Evolutionary conservation across 345 rosid genomes (phyloP).

Genomic region (Gynandropsis gynandra): DNA sequence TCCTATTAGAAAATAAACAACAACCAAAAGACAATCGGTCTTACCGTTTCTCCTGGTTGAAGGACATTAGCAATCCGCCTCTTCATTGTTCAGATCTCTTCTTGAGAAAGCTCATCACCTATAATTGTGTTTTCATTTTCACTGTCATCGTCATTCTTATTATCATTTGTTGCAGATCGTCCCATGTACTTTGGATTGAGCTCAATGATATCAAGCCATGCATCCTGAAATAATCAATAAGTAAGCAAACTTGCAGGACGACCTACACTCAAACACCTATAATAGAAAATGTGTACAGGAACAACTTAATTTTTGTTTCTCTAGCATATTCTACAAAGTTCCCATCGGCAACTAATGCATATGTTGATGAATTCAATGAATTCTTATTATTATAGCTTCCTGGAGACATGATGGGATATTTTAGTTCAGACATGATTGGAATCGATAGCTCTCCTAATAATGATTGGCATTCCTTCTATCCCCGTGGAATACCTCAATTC

Average conservation of each 20-base stretch:
- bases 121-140: constrained; percentile 30
- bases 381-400: too few relatives aligned
- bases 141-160: constrained; percentile 30
- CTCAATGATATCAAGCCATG: constrained; percentile 92
- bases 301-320: constrained; percentile 79
- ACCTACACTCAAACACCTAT: background rate
- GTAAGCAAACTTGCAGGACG: constrained; percentile 17
- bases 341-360: constrained; percentile 62
- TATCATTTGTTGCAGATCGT: constrained; percentile 25
- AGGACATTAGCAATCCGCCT: constrained; percentile 81
- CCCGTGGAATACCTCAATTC: too few relatives aligned
- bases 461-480: too few relatives aligned
- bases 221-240: constrained; percentile 57
- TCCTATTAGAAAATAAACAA: background rate
- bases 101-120: constrained; percentile 64
- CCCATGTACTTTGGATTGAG: constrained; percentile 44
- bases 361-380: too few relatives aligned
- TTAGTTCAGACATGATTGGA: too few relatives aligned
- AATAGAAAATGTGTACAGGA: constrained; percentile 8
- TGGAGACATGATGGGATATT: too few relatives aligned
- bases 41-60: constrained; percentile 91
- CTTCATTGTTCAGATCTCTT: constrained; percentile 59
- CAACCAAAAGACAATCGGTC: constrained; percentile 12
- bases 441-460: too few relatives aligned
- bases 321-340: constrained; percentile 83